Evolutionary conservation across 1,284 basidiomycete species (phyloP).

Genomic region (Calocybe gambosa): DNA sequence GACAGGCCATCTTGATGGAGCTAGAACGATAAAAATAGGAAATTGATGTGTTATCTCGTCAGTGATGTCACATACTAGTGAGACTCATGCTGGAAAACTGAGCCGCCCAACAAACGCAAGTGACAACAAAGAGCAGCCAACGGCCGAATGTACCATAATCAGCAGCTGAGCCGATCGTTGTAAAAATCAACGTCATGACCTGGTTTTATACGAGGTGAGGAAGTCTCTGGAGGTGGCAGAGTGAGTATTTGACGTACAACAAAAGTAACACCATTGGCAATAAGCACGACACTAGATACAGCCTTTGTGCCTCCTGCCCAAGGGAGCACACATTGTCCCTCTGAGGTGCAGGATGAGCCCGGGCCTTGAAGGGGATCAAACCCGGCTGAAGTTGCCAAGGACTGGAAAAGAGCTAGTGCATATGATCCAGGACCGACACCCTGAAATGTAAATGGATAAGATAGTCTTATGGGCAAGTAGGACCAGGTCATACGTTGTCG

Average conservation of each 20-base stretch:
- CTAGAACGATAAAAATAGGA: constrained; percentile 25
- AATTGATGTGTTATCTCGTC: constrained; percentile 9
- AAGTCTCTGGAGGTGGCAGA: background rate
- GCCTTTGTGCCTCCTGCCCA: constrained; percentile 65
- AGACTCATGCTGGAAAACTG: constrained; percentile 74
- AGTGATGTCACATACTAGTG: constrained; percentile 39
- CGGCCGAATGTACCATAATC: constrained; percentile 79
- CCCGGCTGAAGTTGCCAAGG: constrained; percentile 60
- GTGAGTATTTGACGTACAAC: constrained; percentile 38
- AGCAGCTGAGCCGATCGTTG: constrained; percentile 74
- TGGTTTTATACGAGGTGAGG: constrained; percentile 16
- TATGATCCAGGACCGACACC: constrained; percentile 59
- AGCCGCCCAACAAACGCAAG: constrained; percentile 73
- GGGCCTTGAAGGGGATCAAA: constrained; percentile 61
- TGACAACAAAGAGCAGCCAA: constrained; percentile 68
- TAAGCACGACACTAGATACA: constrained; percentile 68
- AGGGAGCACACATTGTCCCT: constrained; percentile 65
- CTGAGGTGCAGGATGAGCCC: constrained; percentile 56
- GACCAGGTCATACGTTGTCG: constrained; percentile 44
- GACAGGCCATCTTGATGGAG: constrained; percentile 63
- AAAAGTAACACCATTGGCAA: constrained; percentile 74
- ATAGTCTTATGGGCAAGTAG: background rate
- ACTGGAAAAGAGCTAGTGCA: constrained; percentile 70
- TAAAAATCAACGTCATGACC: constrained; percentile 77
- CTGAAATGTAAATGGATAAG: too few relatives aligned